Evolutionary conservation across 305 asterid genomes (phyloP), one percentile per base, ranked within the genome.

Genomic region (Fraxinus nigra): DNA sequence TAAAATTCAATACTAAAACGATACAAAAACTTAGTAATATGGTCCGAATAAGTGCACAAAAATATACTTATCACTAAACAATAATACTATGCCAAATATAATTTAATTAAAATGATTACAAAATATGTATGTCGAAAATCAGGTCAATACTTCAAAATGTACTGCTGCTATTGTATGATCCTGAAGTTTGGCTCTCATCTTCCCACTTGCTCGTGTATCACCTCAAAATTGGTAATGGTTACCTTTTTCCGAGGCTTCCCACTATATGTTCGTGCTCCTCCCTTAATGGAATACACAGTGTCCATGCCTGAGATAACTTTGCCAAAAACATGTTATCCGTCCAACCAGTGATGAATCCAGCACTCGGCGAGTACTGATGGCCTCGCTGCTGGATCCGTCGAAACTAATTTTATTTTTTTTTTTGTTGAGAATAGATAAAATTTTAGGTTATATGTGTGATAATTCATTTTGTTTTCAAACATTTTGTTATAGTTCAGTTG

Each of bases 251-350:
- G 87, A 3, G 97, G 97, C 84, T 90, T 92, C 67, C 98, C 97
- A 10, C 95, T 92, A 87, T 95, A 95, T 4, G 98, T 92, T 51
- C 98, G 98, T 3, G 97, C 98, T 80, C 98, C 88, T 0, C 97
- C 98, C 83, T 95, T 98, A 20, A 93, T 87, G 18, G 95, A 97
- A 83, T 87, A 92, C 56, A 93, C 95, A 0, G 93, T 84, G 69
- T 93, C 98, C 97, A 93, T 95, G 78, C 98, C 98, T 63, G 90
- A 97, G 1, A 95, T 89, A 10, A 95, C 98, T 87, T 89, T 91
- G 59, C 98, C 97, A 5, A 93, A 93, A 40, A 88, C 97, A 34
- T 34, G 37, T 34, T 34, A 6, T 34, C 37, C 7, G 7, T 34
- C 37, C 37, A 34, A 34, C 37, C 7, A 34, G 37, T 34, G 7